Percentiles rank a stretch among this genome's conserved stretches.
These are phyloP conservation scores for Russula virescens DNA, from an alignment of 768 basidiomycete species.

Conservation along the genomic window DNA sequence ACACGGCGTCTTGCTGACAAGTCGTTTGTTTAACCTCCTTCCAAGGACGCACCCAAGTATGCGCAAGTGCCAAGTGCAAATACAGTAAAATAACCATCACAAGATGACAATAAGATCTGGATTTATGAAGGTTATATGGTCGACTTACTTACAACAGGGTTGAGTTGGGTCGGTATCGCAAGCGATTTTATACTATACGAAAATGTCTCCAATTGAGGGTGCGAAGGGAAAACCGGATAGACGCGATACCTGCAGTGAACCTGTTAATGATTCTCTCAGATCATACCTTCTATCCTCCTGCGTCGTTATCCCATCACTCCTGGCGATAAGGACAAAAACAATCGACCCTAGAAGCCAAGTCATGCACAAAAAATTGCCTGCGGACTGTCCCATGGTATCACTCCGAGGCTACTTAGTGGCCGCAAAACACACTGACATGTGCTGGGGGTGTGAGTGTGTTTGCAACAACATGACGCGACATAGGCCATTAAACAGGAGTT, in stretches of 20 bases:
- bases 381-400: background rate
- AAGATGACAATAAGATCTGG: no score
- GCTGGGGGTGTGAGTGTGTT: background rate
- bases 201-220: background rate
- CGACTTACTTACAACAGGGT: no score
- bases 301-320: background rate
- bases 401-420: no score
- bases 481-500: background rate
- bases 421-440: no score
- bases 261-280: background rate
- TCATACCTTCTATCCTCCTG: background rate
- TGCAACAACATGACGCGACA: background rate
- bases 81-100: no score
- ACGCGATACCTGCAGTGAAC: background rate
- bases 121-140: background rate
- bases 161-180: background rate
- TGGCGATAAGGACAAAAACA: background rate
- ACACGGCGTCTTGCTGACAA: no score
- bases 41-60: no score
- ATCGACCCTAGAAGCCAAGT: background rate
- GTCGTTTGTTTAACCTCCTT: no score
- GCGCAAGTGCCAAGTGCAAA: no score
- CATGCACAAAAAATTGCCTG: background rate
- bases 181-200: background rate
- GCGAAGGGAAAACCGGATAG: background rate